Conservation (phyloP, 2,329 filamentous ascomycete species). For the Penicillium decumbens region DNA sequence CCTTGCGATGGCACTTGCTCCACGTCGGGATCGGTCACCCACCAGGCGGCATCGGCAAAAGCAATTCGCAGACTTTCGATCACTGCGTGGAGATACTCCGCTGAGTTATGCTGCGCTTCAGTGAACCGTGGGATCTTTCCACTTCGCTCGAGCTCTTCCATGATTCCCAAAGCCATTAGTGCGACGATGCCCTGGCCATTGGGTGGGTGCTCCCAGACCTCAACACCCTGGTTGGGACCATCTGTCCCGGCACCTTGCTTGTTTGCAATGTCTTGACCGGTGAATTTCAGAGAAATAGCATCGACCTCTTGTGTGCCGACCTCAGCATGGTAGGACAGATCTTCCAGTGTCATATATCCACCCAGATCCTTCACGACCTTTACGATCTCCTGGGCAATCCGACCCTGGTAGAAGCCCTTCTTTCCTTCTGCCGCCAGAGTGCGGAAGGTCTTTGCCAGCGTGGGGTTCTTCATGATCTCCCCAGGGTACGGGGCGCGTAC, state of each 20-base stretch:
- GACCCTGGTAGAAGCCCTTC: conserved; percentile 83
- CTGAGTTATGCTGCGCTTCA: conserved; percentile 69
- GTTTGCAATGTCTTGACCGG: conserved; percentile 49
- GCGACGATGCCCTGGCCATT: conserved; percentile 96
- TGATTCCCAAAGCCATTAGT: conserved; percentile 85
- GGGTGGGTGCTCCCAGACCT: conserved; percentile 94
- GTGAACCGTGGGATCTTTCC: conserved; percentile 69
- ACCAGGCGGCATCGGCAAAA: conserved; percentile 89
- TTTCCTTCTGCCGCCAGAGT: conserved; percentile 75
- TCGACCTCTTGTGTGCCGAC: conserved; percentile 73
- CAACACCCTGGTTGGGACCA: conserved; percentile 50
- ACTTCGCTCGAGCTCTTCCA: conserved; percentile 74
- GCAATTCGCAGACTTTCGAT: conserved; percentile 84
- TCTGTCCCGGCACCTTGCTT: conserved; percentile 21
- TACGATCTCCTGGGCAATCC: conserved; percentile 74
- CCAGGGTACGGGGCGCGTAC: conserved; percentile 71
- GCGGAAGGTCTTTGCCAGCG: conserved; percentile 75
- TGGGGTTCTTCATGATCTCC: conserved; percentile 84
- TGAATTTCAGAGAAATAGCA: conserved; percentile 76
- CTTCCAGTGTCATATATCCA: conserved; percentile 71
- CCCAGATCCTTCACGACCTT: conserved; percentile 72
- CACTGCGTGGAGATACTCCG: conserved; percentile 75
- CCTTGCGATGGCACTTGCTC: conserved; percentile 62
- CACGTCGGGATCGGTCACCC: conserved; percentile 71
- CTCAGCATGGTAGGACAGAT: conserved; percentile 71